Evolutionary conservation across 768 basidiomycete genomes (phyloP), one percentile per base, ranked within the genome.

Genomic region (Sporobolomyces roseus): DNA sequence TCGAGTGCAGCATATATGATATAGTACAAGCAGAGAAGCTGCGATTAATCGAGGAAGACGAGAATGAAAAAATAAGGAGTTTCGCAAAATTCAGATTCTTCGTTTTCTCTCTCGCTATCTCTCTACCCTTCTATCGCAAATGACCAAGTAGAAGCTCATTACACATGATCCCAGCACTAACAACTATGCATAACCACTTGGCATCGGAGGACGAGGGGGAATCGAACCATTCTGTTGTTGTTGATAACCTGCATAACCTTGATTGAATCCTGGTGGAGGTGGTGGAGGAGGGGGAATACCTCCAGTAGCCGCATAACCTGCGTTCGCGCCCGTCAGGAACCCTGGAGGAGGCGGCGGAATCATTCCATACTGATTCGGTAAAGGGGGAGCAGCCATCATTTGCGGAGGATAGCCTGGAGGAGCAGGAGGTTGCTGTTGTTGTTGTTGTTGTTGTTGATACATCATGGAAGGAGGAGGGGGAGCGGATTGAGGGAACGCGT

Each of bases 401-500:
- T 23, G 45, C 45, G 45, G 23, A 46, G n/a, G n/a, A n/a, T n/a
- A n/a, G 23, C 45, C 45, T 13, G 45, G 45, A 46, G 45, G 45
- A 23, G 45, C 63, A 25, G 61, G 64, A 14, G 69, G 69, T 9
- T 63, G 69, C 10, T 56, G 68, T 1, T 54, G 30, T 3, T 23
- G 49, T 27, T 25, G 49, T 27, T 25, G 49, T 7, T 50, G 17
- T 8, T 7, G 49, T 12, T 9, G 17, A n/a, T 50, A 50, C 49
- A 25, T 29, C 58, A 48, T 48, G 19, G 29, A 21, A 30, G 61
- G 55, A 21, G 63, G 62, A 32, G 63, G 52, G 14, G 29, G 41
- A 8, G 59, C 33, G 9, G 38, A 17, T 41, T 41, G 38, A n/a
- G 33, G 49, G 58, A 59, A 52, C 3, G 90, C 91, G 73, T 93